Evolutionary conservation across 2,329 filamentous ascomycete species (phyloP).

Genomic region (Xylaria sp.): DNA sequence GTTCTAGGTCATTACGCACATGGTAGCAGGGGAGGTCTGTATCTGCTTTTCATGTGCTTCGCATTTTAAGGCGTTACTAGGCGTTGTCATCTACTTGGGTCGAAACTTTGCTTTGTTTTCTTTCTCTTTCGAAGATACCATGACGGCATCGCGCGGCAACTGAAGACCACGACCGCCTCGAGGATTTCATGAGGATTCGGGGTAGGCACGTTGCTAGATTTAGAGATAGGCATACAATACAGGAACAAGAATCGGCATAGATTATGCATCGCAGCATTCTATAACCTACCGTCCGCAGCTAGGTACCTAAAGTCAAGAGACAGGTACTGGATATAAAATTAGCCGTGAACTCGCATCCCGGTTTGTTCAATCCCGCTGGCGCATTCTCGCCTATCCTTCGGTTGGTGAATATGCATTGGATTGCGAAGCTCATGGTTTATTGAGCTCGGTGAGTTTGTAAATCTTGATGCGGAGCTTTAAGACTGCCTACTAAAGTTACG

Average conservation of each 20-base stretch:
- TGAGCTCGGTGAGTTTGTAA: not conserved
- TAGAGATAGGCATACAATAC: constrained; percentile 7
- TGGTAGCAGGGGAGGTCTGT: not conserved
- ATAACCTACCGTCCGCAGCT: not conserved
- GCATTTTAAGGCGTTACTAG: constrained; percentile 38
- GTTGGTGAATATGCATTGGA: not conserved
- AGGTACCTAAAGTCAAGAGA: not conserved
- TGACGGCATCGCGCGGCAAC: constrained; percentile 26
- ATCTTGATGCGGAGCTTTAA: not conserved
- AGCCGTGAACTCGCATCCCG: not conserved
- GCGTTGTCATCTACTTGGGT: constrained; percentile 34
- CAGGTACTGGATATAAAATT: not conserved
- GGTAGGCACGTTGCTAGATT: not conserved
- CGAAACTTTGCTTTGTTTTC: not conserved
- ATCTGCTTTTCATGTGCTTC: constrained; percentile 7
- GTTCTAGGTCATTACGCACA: not conserved
- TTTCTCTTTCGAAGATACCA: constrained; percentile 31
- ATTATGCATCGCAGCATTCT: not conserved
- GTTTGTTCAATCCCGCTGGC: not conserved
- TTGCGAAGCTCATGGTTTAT: not conserved
- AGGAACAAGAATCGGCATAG: not conserved
- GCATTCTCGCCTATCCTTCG: not conserved
- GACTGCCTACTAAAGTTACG: not conserved
- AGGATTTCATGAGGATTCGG: not conserved
- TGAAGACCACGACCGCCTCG: constrained; percentile 1